Evolutionary conservation across 805 yeast genomes (phyloP).

Genomic region (Saccharomycopsis synnaedendra): DNA sequence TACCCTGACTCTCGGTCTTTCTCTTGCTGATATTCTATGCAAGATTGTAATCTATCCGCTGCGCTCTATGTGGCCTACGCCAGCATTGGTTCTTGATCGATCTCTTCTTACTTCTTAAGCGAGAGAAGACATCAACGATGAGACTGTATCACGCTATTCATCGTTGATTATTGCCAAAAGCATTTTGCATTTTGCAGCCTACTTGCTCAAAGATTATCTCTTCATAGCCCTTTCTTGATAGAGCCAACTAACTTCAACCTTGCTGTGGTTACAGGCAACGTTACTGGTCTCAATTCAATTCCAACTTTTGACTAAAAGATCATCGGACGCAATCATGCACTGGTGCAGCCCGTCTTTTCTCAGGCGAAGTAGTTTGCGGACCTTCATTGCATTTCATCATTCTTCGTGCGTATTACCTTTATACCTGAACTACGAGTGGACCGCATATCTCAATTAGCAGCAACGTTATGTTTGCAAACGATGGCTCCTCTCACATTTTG

Average conservation of each 20-base stretch:
- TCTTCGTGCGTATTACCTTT: constrained; percentile 25
- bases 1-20: constrained; percentile 54
- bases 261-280: constrained; percentile 37
- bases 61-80: constrained; percentile 45
- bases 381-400: constrained; percentile 24
- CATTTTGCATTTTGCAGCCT: constrained; percentile 26
- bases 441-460: constrained; percentile 32
- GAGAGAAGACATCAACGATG: constrained; percentile 23
- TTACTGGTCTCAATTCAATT: constrained; percentile 37
- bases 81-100: constrained; percentile 36
- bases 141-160: constrained; percentile 25
- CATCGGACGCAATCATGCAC: constrained; percentile 23
- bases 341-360: constrained; percentile 35
- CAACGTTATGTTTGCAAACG: constrained; percentile 40
- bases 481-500: constrained; percentile 36
- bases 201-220: constrained; percentile 36
- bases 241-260: constrained; percentile 38
- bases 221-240: constrained; percentile 41
- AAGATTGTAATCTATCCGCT: constrained; percentile 43
- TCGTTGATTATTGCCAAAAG: constrained; percentile 24
- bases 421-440: constrained; percentile 28
- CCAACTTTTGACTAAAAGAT: constrained; percentile 45
- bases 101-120: constrained; percentile 30
- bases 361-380: constrained; percentile 19
- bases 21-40: constrained; percentile 55